These are phyloP conservation scores for Mycosarcoma maydis DNA, from an alignment of 1,284 basidiomycete species.

Conservation along the genomic window DNA sequence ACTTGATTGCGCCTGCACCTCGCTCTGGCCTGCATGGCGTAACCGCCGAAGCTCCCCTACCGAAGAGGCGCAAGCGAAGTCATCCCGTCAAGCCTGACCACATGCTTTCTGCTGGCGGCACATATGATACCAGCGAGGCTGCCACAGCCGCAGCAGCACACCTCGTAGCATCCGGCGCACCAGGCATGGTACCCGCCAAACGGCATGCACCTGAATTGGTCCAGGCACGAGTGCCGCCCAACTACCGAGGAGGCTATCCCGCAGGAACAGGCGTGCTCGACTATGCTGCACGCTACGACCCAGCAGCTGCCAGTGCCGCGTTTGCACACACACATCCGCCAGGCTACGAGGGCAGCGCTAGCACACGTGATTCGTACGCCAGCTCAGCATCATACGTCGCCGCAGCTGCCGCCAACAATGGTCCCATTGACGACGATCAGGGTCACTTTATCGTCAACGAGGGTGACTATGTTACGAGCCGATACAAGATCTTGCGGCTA, in stretches of 20 bases:
- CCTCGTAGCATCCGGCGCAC: slow-evolving; percentile 24
- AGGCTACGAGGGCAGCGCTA: slow-evolving; percentile 44
- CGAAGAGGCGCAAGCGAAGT: slow-evolving; percentile 43
- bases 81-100: slow-evolving; percentile 38
- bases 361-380: slow-evolving; percentile 43
- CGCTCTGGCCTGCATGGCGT: slow-evolving; percentile 6
- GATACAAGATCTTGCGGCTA: slow-evolving; percentile 78
- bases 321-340: slow-evolving; percentile 20
- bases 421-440: slow-evolving; percentile 67
- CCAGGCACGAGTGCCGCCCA: slow-evolving; percentile 30
- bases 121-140: slow-evolving; percentile 16
- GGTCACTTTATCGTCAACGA: slow-evolving; percentile 68
- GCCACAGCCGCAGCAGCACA: slow-evolving; percentile 19
- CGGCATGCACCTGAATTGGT: slow-evolving; percentile 30
- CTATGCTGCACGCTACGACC: slow-evolving; percentile 38
- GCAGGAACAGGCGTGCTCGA: slow-evolving; percentile 39
- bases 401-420: slow-evolving; percentile 29
- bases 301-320: slow-evolving; percentile 24
- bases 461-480: slow-evolving; percentile 63
- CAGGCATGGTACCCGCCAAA: slow-evolving; percentile 21
- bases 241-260: slow-evolving; percentile 50
- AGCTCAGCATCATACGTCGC: slow-evolving; percentile 46
- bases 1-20: slow-evolving; percentile 42
- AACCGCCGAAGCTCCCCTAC: slow-evolving; percentile 13
- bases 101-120: slow-evolving; percentile 2